Conservation (phyloP, 1,284 basidiomycete species). For the Sanghuangporus baumii region DNA sequence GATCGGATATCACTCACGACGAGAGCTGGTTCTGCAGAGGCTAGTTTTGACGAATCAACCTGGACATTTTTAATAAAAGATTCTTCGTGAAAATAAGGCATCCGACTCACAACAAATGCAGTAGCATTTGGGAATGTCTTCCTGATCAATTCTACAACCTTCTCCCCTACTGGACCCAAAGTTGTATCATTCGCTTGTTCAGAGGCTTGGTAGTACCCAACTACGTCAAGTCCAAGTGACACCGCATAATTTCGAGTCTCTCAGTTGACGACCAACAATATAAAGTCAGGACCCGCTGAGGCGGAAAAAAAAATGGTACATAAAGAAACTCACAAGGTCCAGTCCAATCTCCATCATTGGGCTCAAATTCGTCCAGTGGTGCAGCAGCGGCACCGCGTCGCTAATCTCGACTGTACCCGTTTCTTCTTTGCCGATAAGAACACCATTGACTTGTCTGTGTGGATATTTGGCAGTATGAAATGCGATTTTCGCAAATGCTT, state of each 20-base stretch:
- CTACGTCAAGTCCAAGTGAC: constrained; percentile 40
- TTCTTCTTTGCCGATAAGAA: constrained; percentile 48
- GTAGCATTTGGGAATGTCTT: constrained; percentile 48
- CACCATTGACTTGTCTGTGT: constrained; percentile 61
- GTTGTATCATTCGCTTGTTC: constrained; percentile 52
- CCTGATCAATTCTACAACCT: constrained; percentile 47
- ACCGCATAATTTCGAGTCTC: constrained; percentile 55
- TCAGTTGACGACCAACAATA: background rate
- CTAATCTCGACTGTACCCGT: constrained; percentile 37
- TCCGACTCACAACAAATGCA: constrained; percentile 52
- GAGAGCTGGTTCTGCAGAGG: constrained; percentile 43
- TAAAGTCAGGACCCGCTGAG: background rate
- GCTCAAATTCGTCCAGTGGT: constrained; percentile 73
- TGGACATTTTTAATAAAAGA: constrained; percentile 24
- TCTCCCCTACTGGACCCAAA: constrained; percentile 60
- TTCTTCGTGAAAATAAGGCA: background rate
- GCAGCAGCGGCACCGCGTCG: constrained; percentile 69
- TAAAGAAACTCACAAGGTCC: constrained; percentile 49
- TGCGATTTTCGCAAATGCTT: constrained; percentile 61
- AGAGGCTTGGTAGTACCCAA: constrained; percentile 71
- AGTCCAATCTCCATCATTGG: constrained; percentile 79
- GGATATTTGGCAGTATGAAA: constrained; percentile 72
- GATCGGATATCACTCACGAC: constrained; percentile 38
- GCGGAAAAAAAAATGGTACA: background rate
- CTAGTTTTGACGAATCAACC: constrained; percentile 54